These are phyloP conservation scores for Phytophthora lateralis DNA, from an alignment of 352 stramenopile species.

Conservation along the genomic window DNA sequence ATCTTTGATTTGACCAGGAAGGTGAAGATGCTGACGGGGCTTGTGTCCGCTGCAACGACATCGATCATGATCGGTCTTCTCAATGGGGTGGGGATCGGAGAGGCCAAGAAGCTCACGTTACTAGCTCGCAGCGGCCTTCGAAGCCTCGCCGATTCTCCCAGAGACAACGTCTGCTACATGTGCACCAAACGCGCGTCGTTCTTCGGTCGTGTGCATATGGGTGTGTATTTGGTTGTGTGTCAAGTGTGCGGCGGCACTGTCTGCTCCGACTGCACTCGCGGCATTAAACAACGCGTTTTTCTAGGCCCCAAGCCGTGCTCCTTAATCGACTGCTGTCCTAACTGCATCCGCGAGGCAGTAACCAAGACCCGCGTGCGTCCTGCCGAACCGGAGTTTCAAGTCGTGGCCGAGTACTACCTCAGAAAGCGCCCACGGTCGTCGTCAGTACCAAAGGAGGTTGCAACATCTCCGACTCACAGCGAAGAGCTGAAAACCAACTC, in stretches of 20 bases:
- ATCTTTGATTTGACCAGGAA: slow-evolving; percentile 52
- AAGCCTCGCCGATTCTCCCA: slow-evolving; percentile 6
- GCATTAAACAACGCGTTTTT: slow-evolving; percentile 54
- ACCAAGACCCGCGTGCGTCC: slow-evolving; percentile 31
- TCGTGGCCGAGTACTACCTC: slow-evolving; percentile 34
- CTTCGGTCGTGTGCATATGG: slow-evolving; percentile 18
- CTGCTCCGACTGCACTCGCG: slow-evolving; percentile 44
- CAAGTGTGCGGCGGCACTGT: slow-evolving; percentile 48
- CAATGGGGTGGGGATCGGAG: slow-evolving; percentile 44
- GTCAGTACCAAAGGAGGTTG: neutral
- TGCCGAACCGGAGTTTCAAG: slow-evolving; percentile 25
- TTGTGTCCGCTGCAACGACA: slow-evolving; percentile 31
- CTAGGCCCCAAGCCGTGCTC: slow-evolving; percentile 24
- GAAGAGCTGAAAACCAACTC: slow-evolving; percentile 25
- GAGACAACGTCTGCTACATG: slow-evolving; percentile 25
- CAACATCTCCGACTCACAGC: neutral
- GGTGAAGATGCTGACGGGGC: slow-evolving; percentile 23
- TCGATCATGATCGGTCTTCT: slow-evolving; percentile 45
- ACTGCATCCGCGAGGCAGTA: slow-evolving; percentile 41
- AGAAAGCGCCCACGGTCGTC: slow-evolving; percentile 2
- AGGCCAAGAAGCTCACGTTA: slow-evolving; percentile 60
- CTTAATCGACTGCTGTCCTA: slow-evolving; percentile 39
- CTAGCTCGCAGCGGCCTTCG: slow-evolving; percentile 23
- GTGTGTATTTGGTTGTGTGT: slow-evolving; percentile 36
- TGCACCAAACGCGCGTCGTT: slow-evolving; percentile 36